Percentiles rank a stretch among this genome's conserved stretches.
phyloP scores from a whole-genome alignment of 352 stramenopile genomes.

The Phytophthora kernoviae region DNA sequence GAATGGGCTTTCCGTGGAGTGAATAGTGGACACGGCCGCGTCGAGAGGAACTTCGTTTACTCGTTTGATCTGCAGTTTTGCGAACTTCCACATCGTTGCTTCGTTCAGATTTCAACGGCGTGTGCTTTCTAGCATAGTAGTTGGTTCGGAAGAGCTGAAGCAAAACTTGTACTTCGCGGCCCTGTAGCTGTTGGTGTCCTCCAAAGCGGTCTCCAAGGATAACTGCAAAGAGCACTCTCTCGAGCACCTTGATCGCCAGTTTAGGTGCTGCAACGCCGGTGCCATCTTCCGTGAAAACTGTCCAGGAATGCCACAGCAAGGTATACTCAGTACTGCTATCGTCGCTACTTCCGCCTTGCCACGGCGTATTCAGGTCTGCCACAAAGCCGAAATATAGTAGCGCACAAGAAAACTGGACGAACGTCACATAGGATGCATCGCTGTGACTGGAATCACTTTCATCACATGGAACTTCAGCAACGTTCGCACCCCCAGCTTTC shows the following conservation, averaged over 20 bases:
- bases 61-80: background rate
- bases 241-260: constrained; percentile 14
- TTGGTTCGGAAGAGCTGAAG: constrained; percentile 45
- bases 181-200: constrained; percentile 4
- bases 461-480: background rate
- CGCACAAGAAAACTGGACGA: constrained; percentile 64
- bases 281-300: constrained; percentile 24
- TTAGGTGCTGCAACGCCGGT: constrained; percentile 1
- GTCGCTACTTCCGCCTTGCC: constrained; percentile 10
- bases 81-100: background rate
- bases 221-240: constrained; percentile 27
- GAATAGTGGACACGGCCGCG: constrained; percentile 32
- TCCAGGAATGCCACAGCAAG: constrained; percentile 62
- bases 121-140: constrained; percentile 39
- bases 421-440: constrained; percentile 21
- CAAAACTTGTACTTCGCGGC: constrained; percentile 10
- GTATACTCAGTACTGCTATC: constrained; percentile 29
- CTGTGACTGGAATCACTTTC: background rate
- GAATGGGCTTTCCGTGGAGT: constrained; percentile 41
- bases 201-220: constrained; percentile 21
- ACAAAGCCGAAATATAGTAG: constrained; percentile 67
- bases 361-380: constrained; percentile 40
- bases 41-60: constrained; percentile 10
- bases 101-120: constrained; percentile 11
- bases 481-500: constrained; percentile 1